Conservation (phyloP, 768 basidiomycete species). For the Clitopilus hobsonii region DNA sequence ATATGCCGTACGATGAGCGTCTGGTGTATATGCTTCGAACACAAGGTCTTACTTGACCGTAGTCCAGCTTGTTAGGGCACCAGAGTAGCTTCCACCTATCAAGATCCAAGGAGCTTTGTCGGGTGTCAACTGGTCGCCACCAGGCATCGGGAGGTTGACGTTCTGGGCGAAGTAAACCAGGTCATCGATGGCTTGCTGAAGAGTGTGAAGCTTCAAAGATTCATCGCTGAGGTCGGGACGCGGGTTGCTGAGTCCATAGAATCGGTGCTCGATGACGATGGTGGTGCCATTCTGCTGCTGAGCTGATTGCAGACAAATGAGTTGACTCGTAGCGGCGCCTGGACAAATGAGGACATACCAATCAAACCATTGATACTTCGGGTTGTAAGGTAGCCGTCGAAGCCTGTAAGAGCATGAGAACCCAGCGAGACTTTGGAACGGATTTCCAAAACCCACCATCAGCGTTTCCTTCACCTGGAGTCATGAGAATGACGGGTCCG, state of each 20-base stretch:
- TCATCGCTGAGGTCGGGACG: conserved; percentile 51
- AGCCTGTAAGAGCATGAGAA: conserved; percentile 24
- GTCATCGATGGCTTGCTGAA: conserved; percentile 74
- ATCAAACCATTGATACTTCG: conserved; percentile 57
- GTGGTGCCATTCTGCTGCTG: conserved; percentile 61
- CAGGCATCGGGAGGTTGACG: conserved; percentile 62
- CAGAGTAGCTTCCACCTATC: conserved; percentile 48
- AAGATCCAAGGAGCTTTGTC: conserved; percentile 46
- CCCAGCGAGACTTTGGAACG: not conserved
- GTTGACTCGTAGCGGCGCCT: not conserved
- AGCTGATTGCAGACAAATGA: conserved; percentile 25
- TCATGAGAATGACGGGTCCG: conserved; percentile 59
- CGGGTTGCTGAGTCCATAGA: conserved; percentile 75
- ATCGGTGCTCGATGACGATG: conserved; percentile 68
- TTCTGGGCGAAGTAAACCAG: conserved; percentile 66
- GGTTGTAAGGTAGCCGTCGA: conserved; percentile 59
- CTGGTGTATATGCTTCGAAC: too few species aligned
- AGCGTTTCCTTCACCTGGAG: conserved; percentile 63
- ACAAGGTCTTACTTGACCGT: conserved; percentile 70
- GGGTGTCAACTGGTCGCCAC: conserved; percentile 57
- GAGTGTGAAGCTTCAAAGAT: conserved; percentile 56
- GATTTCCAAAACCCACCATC: conserved; percentile 24
- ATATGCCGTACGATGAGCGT: too few species aligned
- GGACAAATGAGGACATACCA: too few species aligned
- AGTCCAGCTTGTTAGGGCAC: conserved; percentile 50